phyloP scores from a whole-genome alignment of 148 eudicot genomes.

The Suaeda aralocaspica region DNA sequence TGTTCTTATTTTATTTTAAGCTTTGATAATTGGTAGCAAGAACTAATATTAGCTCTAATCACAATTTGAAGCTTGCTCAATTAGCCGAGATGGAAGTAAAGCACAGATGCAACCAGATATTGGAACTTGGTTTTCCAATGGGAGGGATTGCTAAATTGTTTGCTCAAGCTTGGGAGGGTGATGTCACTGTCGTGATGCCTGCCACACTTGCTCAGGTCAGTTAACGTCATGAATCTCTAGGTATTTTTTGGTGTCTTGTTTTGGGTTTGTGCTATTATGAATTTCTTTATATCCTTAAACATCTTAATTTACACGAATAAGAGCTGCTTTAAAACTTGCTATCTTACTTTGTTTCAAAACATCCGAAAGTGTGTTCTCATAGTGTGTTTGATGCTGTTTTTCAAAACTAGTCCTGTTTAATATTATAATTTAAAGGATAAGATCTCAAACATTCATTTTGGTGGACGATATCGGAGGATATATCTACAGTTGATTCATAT shows the following conservation, averaged over 20 bases:
- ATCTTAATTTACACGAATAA: neutral
- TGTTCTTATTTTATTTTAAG: neutral
- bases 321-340: neutral
- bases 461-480: neutral
- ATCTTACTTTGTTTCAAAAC: neutral
- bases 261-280: neutral
- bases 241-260: neutral
- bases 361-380: neutral
- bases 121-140: constrained; percentile 91
- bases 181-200: constrained; percentile 97
- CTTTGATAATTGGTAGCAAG: neutral
- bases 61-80: constrained; percentile 73
- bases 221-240: neutral
- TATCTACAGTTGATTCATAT: neutral
- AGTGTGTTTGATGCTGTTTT: too few species aligned
- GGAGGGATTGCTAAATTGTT: constrained; percentile 85
- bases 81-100: constrained; percentile 96
- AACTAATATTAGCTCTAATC: constrained; percentile 9
- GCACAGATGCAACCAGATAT: constrained; percentile 83
- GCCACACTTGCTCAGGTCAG: constrained; percentile 93
- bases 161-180: constrained; percentile 99
- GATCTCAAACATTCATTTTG: neutral
- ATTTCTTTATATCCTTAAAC: neutral
- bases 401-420: too few species aligned
- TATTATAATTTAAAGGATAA: neutral